Evolutionary conservation across 192 early-diverging fungal genomes (phyloP), one percentile per base, ranked within the genome.

Genomic region (Chytriomyces confervae): DNA sequence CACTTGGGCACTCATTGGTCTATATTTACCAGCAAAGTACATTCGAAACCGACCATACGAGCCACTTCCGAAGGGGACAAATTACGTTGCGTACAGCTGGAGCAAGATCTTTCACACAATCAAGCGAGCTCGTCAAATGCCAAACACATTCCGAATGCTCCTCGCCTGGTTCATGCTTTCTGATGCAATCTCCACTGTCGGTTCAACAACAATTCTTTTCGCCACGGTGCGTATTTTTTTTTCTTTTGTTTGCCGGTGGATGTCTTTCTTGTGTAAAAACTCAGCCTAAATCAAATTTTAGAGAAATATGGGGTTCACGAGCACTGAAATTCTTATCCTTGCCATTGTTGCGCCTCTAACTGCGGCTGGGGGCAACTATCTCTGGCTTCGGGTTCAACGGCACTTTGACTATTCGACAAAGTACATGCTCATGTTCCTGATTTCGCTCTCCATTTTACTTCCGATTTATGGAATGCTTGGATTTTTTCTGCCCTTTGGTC

Each of bases 391-490:
- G 57, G 16, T 82, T 8, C 67, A 79, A 60, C n/a, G 29, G 4
- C 13, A 50, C 7, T 76, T 53, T 53, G 24, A 69, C 4, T 43
- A 6, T 7, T 24, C 62, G 10, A 76, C 78, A 36, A 74, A 76
- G 61, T 6, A n/a, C 7, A 76, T 76, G 57, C 71, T 82, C 43
- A 79, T 79, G 4, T 47, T 70, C 18, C 72, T 76, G 2, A 20
- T 69, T 3, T 23, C 61, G 24, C 57, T 75, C 27, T 48, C 68
- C 18, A 27, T 66, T 69, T 7, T 79, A 27, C 73, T 80, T 10
- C 72, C 78, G 3, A 20, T 83, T 13, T 83, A 71, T 43, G 82
- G 79, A 7, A 57, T 83, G 20, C 18, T 83, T 11, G 82, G 82
- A 57, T 72, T 77, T 53, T 79, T 79, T 29, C 49, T 61, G 13